Conservation (phyloP, 2,329 filamentous ascomycete species). For the Chaetothyriales sp. region DNA sequence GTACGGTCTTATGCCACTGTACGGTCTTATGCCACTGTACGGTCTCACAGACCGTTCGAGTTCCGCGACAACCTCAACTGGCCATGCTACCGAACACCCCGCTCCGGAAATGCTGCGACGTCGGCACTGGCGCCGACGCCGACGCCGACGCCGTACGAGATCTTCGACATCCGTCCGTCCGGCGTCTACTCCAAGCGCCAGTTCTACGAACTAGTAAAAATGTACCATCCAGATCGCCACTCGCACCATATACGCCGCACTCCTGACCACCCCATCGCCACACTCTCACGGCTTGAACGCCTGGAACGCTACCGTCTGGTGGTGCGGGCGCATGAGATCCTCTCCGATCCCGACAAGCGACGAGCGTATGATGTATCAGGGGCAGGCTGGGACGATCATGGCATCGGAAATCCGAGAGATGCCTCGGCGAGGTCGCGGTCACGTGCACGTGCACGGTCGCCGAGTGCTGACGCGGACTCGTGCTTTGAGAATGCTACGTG, state of each 20-base stretch:
- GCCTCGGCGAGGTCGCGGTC: slow-evolving; percentile 20
- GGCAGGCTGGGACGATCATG: slow-evolving; percentile 51
- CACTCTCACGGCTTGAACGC: slow-evolving; percentile 47
- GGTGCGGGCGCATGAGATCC: slow-evolving; percentile 73
- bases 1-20: slow-evolving; percentile 21
- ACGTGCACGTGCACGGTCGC: slow-evolving; percentile 3
- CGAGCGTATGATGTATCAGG: slow-evolving; percentile 71
- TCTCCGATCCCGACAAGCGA: slow-evolving; percentile 67
- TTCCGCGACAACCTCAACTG: slow-evolving; percentile 19
- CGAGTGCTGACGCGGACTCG: slow-evolving; percentile 14
- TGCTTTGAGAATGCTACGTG: slow-evolving; percentile 64
- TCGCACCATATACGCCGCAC: slow-evolving; percentile 9
- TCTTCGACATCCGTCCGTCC: slow-evolving; percentile 51
- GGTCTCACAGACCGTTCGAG: slow-evolving; percentile 16
- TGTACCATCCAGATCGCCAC: slow-evolving; percentile 78
- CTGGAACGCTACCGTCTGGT: slow-evolving; percentile 85
- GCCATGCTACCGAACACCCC: slow-evolving; percentile 11
- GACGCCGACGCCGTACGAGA: slow-evolving; percentile 74
- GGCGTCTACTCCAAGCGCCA: slow-evolving; percentile 66
- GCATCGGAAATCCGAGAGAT: slow-evolving; percentile 15
- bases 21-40: slow-evolving; percentile 27
- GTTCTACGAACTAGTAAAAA: slow-evolving; percentile 85
- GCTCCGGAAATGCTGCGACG: not conserved
- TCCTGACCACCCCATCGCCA: slow-evolving; percentile 25
- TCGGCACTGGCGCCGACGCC: not conserved